Conservation (phyloP, 164 flowering plant genomes). For the Stephania japonica region DNA sequence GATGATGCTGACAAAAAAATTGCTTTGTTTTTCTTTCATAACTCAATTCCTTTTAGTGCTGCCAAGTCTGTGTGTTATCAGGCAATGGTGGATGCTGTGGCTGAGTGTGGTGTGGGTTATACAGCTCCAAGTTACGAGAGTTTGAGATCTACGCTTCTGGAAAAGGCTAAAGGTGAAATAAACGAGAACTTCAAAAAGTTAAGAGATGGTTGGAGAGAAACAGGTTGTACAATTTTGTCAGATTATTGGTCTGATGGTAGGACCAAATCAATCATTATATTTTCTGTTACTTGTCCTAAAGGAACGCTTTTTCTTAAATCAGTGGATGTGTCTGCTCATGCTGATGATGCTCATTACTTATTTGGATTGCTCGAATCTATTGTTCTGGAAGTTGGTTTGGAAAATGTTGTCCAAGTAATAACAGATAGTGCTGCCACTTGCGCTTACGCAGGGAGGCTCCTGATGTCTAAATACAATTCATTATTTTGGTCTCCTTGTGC, state of each 20-base stretch:
- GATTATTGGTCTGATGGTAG: slow-evolving; percentile 57
- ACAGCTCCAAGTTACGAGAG: slow-evolving; percentile 54
- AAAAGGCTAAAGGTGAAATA: slow-evolving; percentile 47
- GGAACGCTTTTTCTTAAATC: slow-evolving; percentile 61
- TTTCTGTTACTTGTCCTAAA: slow-evolving; percentile 49
- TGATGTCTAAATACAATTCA: slow-evolving; percentile 47
- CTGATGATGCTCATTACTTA: slow-evolving; percentile 44
- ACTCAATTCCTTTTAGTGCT: slow-evolving; percentile 55
- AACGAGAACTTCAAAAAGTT: slow-evolving; percentile 33
- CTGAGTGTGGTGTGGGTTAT: slow-evolving; percentile 57
- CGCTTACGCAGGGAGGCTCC: slow-evolving; percentile 55
- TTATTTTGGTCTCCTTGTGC: slow-evolving; percentile 81
- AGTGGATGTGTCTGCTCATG: slow-evolving; percentile 51
- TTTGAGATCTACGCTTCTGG: slow-evolving; percentile 45
- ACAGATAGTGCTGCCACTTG: slow-evolving; percentile 48
- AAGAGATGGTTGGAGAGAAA: slow-evolving; percentile 51
- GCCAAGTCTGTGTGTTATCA: slow-evolving; percentile 59
- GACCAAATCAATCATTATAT: slow-evolving; percentile 35
- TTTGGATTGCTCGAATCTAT: slow-evolving; percentile 55
- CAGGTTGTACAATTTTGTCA: slow-evolving; percentile 63
- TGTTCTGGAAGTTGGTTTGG: slow-evolving; percentile 55
- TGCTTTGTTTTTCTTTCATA: slow-evolving; percentile 59
- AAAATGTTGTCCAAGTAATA: slow-evolving; percentile 68
- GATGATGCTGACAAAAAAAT: slow-evolving; percentile 55
- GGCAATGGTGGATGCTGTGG: slow-evolving; percentile 60